Evolutionary conservation across 768 basidiomycete genomes (phyloP), one percentile per base, ranked within the genome.

Genomic region (Mycena kentingensis): DNA sequence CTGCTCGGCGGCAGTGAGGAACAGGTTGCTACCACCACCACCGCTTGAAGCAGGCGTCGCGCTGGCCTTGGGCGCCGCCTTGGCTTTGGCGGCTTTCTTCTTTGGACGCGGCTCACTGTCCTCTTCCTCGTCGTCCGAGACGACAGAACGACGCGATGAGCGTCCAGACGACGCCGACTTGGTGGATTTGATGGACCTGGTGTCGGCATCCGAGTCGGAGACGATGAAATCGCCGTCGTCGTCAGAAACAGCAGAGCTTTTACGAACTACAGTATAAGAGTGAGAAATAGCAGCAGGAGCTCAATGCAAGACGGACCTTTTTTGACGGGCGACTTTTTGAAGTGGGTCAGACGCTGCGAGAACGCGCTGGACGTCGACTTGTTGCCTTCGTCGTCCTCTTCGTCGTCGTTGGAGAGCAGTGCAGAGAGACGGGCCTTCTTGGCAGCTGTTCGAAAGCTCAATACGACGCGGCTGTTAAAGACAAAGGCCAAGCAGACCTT

Each of bases 1-100:
- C 58, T 79, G 79, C 65, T 95, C 93, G 2, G 95, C 93, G 6
- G 85, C 85, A 15, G 93, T 96, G 50, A 94, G 73, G 70, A 95
- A 90, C 8, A 70, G 67, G 35, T 67, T 70, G 31, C 65, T 65
- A 22, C 71, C 68, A 5, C 58, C 63, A 31, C 47, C 63, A 53
- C 37, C 58, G 2, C 55, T 62, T 16, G 61, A 36, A 0, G 60
- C 55, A 35, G 60, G 49, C 24, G 65, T 60, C 16, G 67, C 48
- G n/a, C 60, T 57, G 5, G 68, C 63, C 6, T 65, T 53, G 50
- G 53, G 49, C 29, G 65, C 55, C 15, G 68, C 36, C 26, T 72
- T 66, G 38, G 71, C 73, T 29, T 64, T 65, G 50, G 65, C 49
- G n/a, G n/a, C n/a, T n/a, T n/a, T n/a, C 35, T 64, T 67, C 39